phyloP scores from a whole-genome alignment of 169 alveolate genomes.

The Perkinsus chesapeaki region DNA sequence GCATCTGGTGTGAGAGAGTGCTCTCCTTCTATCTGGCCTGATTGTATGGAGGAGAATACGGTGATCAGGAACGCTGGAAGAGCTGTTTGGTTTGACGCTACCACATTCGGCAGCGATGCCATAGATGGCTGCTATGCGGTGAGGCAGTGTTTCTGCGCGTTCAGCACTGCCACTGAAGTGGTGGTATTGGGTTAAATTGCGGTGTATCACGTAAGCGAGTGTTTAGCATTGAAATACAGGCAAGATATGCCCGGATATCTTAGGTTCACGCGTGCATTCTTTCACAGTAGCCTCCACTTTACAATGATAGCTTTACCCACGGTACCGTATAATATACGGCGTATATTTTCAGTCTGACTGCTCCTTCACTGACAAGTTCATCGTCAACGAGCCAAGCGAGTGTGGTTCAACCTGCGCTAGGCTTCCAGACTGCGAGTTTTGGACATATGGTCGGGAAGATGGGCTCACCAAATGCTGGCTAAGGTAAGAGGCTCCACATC shows the following conservation, averaged over 20 bases:
- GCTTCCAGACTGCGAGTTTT: neutral
- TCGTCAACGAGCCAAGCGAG: neutral
- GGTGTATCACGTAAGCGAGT: too few relatives aligned
- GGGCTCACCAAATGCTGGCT: neutral
- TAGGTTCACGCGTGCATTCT: too few relatives aligned
- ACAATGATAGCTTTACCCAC: too few relatives aligned
- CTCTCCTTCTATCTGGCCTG: neutral
- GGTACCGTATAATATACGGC: neutral
- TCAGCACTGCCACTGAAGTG: too few relatives aligned
- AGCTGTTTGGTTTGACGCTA: neutral
- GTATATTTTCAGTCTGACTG: neutral
- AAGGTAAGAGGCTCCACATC: neutral
- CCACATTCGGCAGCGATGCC: neutral
- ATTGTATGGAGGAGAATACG: neutral
- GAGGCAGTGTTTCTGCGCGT: too few relatives aligned
- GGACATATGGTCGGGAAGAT: neutral
- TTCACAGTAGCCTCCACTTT: too few relatives aligned
- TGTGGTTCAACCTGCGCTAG: neutral
- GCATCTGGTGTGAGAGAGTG: neutral
- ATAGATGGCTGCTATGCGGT: neutral
- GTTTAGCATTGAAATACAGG: too few relatives aligned
- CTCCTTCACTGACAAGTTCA: neutral
- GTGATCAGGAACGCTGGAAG: neutral
- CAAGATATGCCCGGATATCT: too few relatives aligned
- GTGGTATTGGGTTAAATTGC: too few relatives aligned